Conservation (phyloP, 2,329 filamentous ascomycete genomes). For the Fonsecaea monophora region DNA sequence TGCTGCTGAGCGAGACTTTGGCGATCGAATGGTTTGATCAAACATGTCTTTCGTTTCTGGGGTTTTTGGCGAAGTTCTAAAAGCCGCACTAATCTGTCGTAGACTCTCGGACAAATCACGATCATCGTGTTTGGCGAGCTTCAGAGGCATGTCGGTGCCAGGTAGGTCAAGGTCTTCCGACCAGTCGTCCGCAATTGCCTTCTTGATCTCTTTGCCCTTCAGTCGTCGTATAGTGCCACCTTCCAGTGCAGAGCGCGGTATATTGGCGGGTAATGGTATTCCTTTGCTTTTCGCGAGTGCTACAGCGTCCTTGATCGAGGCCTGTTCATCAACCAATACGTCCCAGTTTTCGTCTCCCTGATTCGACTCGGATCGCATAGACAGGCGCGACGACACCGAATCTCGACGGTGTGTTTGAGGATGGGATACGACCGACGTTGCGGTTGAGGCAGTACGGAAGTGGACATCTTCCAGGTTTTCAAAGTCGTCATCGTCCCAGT, state of each 20-base stretch:
- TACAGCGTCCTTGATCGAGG: constrained; percentile 83
- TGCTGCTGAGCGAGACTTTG: constrained; percentile 58
- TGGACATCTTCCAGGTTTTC: constrained; percentile 56
- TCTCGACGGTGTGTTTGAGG: constrained; percentile 64
- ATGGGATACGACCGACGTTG: constrained; percentile 54
- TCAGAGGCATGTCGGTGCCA: constrained; percentile 62
- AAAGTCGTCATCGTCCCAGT: constrained; percentile 59
- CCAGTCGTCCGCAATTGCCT: constrained; percentile 79
- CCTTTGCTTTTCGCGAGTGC: constrained; percentile 85
- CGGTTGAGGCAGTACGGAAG: constrained; percentile 53
- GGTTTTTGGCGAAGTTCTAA: constrained; percentile 47
- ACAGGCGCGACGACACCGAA: constrained; percentile 80
- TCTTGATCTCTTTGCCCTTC: constrained; percentile 74
- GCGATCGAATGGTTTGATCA: constrained; percentile 50
- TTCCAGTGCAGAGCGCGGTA: constrained; percentile 85
- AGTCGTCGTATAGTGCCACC: constrained; percentile 93
- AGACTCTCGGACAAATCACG: constrained; percentile 71
- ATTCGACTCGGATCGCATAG: constrained; percentile 79
- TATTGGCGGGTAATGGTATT: constrained; percentile 85
- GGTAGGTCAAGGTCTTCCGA: constrained; percentile 78
- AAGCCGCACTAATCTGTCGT: constrained; percentile 66
- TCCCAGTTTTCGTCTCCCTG: constrained; percentile 84
- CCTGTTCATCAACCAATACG: constrained; percentile 83
- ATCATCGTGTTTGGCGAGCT: constrained; percentile 69
- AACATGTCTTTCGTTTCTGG: constrained; percentile 43